A percentile compares a stretch with the other conserved stretches of the same genome.
Conservation (phyloP, 2,329 filamentous ascomycete species). For the Arthrobotrys iridis region DNA sequence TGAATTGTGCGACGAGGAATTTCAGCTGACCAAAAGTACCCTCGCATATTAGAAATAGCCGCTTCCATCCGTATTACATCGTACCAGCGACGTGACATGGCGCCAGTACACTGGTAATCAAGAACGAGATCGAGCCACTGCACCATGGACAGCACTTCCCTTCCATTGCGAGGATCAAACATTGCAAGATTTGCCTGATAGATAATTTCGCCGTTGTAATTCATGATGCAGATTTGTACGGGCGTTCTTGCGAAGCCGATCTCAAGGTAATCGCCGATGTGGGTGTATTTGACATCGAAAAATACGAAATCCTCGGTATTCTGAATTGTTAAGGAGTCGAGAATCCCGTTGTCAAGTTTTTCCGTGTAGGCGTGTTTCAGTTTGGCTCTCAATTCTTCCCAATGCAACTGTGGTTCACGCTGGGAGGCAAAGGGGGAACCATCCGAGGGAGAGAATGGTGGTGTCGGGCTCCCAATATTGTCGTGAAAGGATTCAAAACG, state of each 20-base stretch:
- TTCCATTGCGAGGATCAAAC: conserved; percentile 38
- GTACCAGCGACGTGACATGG: conserved; percentile 43
- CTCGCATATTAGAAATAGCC: conserved; percentile 34
- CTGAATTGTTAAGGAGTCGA: conserved; percentile 25
- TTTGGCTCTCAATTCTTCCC: conserved; percentile 14
- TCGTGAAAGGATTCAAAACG: neutral
- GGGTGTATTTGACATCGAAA: conserved; percentile 44
- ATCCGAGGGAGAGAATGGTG: conserved; percentile 15
- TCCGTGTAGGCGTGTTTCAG: conserved; percentile 31
- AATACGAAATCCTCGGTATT: conserved; percentile 23
- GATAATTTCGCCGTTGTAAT: conserved; percentile 25
- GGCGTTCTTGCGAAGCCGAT: conserved; percentile 29
- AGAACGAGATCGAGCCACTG: conserved; percentile 31
- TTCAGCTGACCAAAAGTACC: conserved; percentile 26
- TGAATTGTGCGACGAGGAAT: conserved; percentile 23
- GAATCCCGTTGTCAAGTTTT: conserved; percentile 26
- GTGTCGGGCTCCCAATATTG: neutral
- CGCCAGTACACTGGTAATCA: conserved; percentile 25
- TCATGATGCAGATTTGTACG: conserved; percentile 26
- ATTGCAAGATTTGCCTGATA: conserved; percentile 47
- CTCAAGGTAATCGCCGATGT: conserved; percentile 44
- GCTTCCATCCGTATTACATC: conserved; percentile 4
- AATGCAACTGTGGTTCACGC: conserved; percentile 1
- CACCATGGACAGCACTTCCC: conserved; percentile 27
- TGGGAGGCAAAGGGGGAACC: neutral